Conservation (phyloP, 495 filamentous ascomycete genomes). For the Talaromyces thailandensis region DNA sequence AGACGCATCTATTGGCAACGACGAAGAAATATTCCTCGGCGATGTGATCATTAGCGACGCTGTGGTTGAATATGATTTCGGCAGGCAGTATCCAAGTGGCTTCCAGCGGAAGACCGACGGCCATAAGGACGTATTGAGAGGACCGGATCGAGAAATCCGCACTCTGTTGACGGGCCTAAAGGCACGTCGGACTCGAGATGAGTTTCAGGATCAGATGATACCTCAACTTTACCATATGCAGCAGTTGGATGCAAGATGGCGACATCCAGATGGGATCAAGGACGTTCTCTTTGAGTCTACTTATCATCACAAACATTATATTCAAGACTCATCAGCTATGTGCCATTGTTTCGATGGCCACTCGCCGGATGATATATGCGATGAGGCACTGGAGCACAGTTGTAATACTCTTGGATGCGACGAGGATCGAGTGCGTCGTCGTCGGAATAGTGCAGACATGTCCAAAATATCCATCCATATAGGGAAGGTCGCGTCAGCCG, state of each 20-base stretch:
- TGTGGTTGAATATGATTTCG: constrained; percentile 22
- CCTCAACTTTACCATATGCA: neutral
- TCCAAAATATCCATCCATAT: neutral
- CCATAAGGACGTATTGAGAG: constrained; percentile 11
- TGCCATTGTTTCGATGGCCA: neutral
- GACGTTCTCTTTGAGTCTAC: neutral
- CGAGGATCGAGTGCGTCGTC: neutral
- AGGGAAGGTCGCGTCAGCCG: constrained; percentile 14
- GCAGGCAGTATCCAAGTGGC: constrained; percentile 11
- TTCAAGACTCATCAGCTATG: neutral
- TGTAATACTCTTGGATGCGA: neutral
- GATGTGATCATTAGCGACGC: constrained; percentile 28
- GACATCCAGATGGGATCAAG: neutral
- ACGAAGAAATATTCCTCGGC: constrained; percentile 22
- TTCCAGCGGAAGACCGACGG: constrained; percentile 10
- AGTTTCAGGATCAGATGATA: neutral
- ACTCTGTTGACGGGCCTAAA: neutral
- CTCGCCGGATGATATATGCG: neutral
- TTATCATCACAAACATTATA: neutral
- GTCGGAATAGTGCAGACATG: neutral
- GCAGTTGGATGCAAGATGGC: neutral
- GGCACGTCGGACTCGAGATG: neutral
- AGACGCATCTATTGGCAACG: neutral
- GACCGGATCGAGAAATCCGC: neutral
- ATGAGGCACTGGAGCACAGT: neutral